Conservation (phyloP, 1,284 basidiomycete genomes). For the Cryptococcus amylolentus region DNA sequence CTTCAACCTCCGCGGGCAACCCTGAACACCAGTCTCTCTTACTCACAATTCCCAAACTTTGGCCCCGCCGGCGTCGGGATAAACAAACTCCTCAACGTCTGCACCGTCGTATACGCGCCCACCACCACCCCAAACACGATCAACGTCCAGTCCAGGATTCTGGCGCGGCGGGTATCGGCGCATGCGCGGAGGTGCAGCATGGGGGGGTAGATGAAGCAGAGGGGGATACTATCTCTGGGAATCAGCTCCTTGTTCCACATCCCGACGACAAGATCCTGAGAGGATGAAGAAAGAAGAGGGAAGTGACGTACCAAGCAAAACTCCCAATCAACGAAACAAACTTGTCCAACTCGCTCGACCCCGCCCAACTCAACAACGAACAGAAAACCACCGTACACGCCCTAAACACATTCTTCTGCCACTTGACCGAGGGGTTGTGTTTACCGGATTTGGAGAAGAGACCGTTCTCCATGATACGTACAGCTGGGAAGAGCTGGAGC, state of each 20-base stretch:
- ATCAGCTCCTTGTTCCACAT: background rate
- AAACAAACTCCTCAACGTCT: constrained; percentile 45
- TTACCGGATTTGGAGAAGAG: constrained; percentile 84
- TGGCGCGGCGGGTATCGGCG: constrained; percentile 68
- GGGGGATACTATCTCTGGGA: constrained; percentile 63
- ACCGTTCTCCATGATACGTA: constrained; percentile 95
- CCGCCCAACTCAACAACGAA: constrained; percentile 72
- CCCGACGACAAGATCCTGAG: no score
- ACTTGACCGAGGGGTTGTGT: constrained; percentile 54
- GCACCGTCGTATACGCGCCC: constrained; percentile 67
- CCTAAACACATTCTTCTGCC: constrained; percentile 92
- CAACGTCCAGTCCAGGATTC: constrained; percentile 69
- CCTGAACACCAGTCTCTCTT: no score
- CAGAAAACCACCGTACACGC: constrained; percentile 71
- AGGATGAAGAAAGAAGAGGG: no score
- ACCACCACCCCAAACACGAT: constrained; percentile 78
- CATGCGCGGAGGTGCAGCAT: constrained; percentile 89
- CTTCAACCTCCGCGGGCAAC: no score
- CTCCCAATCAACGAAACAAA: constrained; percentile 92
- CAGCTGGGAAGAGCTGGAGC: constrained; percentile 93
- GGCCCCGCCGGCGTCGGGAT: constrained; percentile 22
- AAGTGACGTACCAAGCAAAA: constrained; percentile 78
- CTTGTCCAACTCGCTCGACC: constrained; percentile 90
- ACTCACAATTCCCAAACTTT: constrained; percentile 41
- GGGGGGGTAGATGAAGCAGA: constrained; percentile 92